These are phyloP conservation scores for Leccinum barrowsii DNA, from an alignment of 768 basidiomycete species.

Conservation along the genomic window DNA sequence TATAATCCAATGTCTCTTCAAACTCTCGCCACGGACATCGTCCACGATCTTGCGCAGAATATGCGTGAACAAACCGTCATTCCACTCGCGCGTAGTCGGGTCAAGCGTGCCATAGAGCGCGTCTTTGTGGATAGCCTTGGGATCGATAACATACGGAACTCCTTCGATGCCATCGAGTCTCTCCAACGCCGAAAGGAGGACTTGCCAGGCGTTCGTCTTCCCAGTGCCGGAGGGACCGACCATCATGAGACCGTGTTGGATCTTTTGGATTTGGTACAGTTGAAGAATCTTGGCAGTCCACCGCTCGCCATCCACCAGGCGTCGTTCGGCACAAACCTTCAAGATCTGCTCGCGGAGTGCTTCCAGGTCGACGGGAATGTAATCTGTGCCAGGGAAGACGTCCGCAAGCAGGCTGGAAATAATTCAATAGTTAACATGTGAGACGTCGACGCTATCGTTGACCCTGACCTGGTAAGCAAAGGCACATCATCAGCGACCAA, in stretches of 20 bases:
- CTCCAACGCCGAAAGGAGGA: slow-evolving; percentile 86
- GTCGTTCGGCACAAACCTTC: slow-evolving; percentile 81
- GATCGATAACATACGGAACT: slow-evolving; percentile 94
- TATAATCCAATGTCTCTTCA: slow-evolving; percentile 97
- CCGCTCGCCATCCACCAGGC: slow-evolving; percentile 79
- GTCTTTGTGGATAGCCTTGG: slow-evolving; percentile 99
- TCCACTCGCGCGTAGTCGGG: slow-evolving; percentile 97
- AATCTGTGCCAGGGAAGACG: slow-evolving; percentile 95
- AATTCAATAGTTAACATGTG: not conserved
- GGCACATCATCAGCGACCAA: slow-evolving; percentile 97
- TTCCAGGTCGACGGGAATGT: slow-evolving; percentile 84
- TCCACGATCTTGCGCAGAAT: slow-evolving; percentile 97
- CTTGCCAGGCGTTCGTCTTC: slow-evolving; percentile 96
- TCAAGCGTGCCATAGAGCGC: slow-evolving; percentile 96
- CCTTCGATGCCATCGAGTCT: slow-evolving; percentile 90
- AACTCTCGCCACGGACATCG: slow-evolving; percentile 95
- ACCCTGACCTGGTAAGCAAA: slow-evolving; percentile 76
- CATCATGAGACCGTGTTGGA: slow-evolving; percentile 99
- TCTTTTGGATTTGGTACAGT: slow-evolving; percentile 98
- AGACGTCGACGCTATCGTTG: not conserved
- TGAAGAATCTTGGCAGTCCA: slow-evolving; percentile 97
- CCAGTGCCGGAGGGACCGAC: slow-evolving; percentile 96
- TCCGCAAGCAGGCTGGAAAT: slow-evolving; percentile 77
- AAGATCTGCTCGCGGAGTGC: slow-evolving; percentile 81
- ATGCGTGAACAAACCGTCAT: slow-evolving; percentile 97